phyloP scores from a whole-genome alignment of 352 stramenopile species.

The Pythium inflatum region DNA sequence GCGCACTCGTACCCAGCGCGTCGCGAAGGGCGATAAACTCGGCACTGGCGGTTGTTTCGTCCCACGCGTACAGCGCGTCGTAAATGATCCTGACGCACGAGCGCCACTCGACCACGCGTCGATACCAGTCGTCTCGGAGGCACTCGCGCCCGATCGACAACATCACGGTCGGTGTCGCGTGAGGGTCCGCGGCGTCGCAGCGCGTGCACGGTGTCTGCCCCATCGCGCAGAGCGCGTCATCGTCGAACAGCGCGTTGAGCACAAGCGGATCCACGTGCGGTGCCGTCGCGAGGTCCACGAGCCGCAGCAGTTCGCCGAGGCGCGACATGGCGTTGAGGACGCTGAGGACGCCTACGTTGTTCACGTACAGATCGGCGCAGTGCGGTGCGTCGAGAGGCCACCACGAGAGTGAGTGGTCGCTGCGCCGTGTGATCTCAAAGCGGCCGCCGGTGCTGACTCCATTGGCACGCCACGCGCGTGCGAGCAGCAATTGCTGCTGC shows the following conservation, averaged over 20 bases:
- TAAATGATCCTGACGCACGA: slow-evolving; percentile 5
- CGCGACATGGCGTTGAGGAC: not conserved
- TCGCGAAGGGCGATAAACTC: not conserved
- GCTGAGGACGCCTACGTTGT: too few species aligned
- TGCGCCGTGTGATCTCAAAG: too few species aligned
- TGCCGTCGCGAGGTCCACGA: slow-evolving; percentile 10
- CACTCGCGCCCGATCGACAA: not conserved
- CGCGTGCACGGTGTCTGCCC: slow-evolving; percentile 7
- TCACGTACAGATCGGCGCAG: too few species aligned
- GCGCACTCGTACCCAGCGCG: not conserved
- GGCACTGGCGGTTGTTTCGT: not conserved
- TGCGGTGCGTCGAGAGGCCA: too few species aligned
- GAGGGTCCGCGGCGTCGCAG: slow-evolving; percentile 18
- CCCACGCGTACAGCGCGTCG: slow-evolving; percentile 20
- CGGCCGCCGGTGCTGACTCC: too few species aligned
- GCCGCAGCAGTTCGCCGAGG: slow-evolving; percentile 23
- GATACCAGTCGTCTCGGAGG: too few species aligned
- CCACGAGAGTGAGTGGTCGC: too few species aligned
- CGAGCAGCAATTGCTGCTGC: too few species aligned
- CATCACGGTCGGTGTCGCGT: not conserved
- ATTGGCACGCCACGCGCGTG: too few species aligned
- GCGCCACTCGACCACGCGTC: too few species aligned
- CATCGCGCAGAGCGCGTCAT: slow-evolving; percentile 2
- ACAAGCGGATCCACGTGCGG: slow-evolving; percentile 18
- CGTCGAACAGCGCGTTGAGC: slow-evolving; percentile 16